A percentile compares a stretch with the other conserved stretches of the same genome.
Evolutionary conservation across 192 early-diverging fungal genomes (phyloP).

Genomic region (Coemansia sp.): DNA sequence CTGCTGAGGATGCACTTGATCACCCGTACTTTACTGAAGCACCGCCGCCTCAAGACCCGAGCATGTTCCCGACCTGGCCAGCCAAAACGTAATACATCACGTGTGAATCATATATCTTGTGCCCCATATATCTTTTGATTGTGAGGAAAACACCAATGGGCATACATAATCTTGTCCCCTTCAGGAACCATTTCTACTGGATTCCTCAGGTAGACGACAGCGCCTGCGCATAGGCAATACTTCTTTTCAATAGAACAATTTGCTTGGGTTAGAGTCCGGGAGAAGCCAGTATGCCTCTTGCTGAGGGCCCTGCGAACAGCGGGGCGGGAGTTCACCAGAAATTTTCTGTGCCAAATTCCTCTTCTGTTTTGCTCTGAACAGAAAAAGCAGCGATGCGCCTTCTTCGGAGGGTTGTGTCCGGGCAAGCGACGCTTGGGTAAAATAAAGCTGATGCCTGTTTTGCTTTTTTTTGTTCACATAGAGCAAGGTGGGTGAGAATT

Average conservation of each 20-base stretch:
- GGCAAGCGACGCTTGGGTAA: slow-evolving; percentile 1
- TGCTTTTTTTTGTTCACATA: neutral
- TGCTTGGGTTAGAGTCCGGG: slow-evolving; percentile 48
- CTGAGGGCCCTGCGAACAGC: slow-evolving; percentile 43
- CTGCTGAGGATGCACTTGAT: slow-evolving; percentile 82
- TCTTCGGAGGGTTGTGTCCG: neutral
- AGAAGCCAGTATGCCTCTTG: slow-evolving; percentile 33
- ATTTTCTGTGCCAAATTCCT: neutral
- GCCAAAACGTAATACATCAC: slow-evolving; percentile 52
- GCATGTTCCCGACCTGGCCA: slow-evolving; percentile 93
- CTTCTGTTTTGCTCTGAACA: neutral
- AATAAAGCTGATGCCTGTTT: slow-evolving; percentile 11
- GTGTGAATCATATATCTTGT: neutral
- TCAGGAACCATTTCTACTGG: neutral
- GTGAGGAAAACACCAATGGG: neutral
- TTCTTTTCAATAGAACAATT: slow-evolving; percentile 13
- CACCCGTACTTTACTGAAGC: slow-evolving; percentile 89
- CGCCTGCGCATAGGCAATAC: slow-evolving; percentile 45
- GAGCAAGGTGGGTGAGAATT: neutral
- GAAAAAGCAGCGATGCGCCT: too few relatives aligned
- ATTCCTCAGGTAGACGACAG: slow-evolving; percentile 31
- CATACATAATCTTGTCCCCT: neutral
- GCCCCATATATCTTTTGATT: neutral
- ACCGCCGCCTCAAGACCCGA: slow-evolving; percentile 87
- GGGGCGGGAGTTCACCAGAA: slow-evolving; percentile 47